A percentile compares a stretch with the other conserved stretches of the same genome.
phyloP scores from a whole-genome alignment of 768 basidiomycete genomes.

The Hydnum rufescens region DNA sequence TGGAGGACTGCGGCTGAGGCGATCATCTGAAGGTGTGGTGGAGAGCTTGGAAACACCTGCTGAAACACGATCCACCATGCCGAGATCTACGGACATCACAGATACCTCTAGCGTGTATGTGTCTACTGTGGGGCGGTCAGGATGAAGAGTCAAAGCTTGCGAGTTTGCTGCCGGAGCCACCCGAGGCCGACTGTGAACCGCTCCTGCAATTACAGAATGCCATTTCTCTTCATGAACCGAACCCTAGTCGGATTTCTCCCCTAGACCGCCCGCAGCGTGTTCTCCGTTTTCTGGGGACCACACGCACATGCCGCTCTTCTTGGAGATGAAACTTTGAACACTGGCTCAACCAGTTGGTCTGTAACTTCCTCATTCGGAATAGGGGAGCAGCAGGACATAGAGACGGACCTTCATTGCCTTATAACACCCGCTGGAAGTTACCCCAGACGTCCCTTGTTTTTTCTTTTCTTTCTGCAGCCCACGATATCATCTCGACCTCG shows the following conservation, averaged over 20 bases:
- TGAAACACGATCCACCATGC: too few relatives aligned
- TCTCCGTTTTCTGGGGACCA: too few relatives aligned
- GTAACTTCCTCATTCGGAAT: not conserved
- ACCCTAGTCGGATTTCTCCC: too few relatives aligned
- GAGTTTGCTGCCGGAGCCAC: not conserved
- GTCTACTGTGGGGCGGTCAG: not conserved
- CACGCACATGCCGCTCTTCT: not conserved
- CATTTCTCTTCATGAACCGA: too few relatives aligned
- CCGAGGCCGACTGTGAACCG: too few relatives aligned
- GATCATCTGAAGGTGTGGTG: too few relatives aligned
- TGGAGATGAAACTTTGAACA: too few relatives aligned
- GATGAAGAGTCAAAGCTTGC: not conserved
- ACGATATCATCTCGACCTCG: not conserved
- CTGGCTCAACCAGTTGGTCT: not conserved
- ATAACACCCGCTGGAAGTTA: not conserved
- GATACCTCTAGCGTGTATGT: too few relatives aligned
- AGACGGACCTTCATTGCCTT: not conserved
- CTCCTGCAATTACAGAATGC: too few relatives aligned
- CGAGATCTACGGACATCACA: too few relatives aligned
- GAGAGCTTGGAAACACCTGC: too few relatives aligned
- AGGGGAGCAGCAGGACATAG: not conserved
- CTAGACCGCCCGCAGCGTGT: too few relatives aligned
- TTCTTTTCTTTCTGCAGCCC: not conserved
- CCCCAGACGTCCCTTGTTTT: not conserved
- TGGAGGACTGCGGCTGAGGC: constrained; percentile 3